Evolutionary conservation across 352 stramenopile species (phyloP).

Genomic region (Phytophthora pistaciae): DNA sequence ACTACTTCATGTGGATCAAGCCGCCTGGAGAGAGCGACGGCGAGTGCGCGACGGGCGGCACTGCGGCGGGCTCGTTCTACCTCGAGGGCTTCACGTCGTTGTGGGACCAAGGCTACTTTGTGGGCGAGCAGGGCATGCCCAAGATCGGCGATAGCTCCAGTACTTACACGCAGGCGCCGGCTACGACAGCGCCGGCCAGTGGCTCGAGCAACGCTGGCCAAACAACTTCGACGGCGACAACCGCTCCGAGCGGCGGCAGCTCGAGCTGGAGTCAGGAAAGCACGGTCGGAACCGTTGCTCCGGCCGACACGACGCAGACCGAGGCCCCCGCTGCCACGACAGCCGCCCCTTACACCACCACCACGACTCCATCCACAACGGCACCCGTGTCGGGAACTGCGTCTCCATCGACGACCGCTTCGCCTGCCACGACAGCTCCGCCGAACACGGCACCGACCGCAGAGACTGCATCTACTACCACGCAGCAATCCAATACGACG

Average conservation of each 20-base stretch:
- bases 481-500: constrained; percentile 1
- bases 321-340: constrained; percentile 13
- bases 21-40: constrained; percentile 67
- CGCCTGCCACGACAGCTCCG: constrained; percentile 11
- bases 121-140: constrained; percentile 34
- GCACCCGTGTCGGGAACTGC: constrained; percentile 5
- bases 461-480: constrained; percentile 3
- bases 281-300: constrained; percentile 22
- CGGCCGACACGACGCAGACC: constrained; percentile 14
- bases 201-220: constrained; percentile 11
- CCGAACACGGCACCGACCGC: neutral
- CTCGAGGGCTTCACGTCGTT: constrained; percentile 55
- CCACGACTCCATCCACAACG: constrained; percentile 3
- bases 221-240: constrained; percentile 6
- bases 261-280: constrained; percentile 27
- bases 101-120: constrained; percentile 74
- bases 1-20: constrained; percentile 81
- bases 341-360: constrained; percentile 9
- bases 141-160: constrained; percentile 25
- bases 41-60: constrained; percentile 48
- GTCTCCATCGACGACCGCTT: constrained; percentile 8
- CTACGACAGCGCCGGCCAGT: constrained; percentile 5
- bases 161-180: neutral
- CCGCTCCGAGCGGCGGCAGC: constrained; percentile 9
- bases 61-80: constrained; percentile 59